Evolutionary conservation across 768 basidiomycete genomes (phyloP), one percentile per base, ranked within the genome.

Genomic region (Trametes cinnabarina): DNA sequence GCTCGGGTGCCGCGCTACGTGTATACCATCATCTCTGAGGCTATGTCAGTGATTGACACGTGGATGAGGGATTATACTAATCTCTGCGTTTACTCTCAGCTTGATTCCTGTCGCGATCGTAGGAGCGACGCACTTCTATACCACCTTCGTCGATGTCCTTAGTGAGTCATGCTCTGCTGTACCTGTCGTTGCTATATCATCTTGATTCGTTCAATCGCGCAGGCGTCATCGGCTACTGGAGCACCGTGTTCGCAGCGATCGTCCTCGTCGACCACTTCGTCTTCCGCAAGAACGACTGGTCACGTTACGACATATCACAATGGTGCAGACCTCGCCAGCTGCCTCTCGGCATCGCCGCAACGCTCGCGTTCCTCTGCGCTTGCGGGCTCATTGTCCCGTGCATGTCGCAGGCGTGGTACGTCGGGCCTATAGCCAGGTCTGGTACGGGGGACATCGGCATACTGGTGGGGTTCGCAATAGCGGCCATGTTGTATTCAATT

Each of bases 341-440:
- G 15, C 82, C 82, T 17, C 65, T 68, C 3, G 70, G 81, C 0
- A 15, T 69, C 9, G 75, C 82, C 0, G 82, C 77, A 0, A 63
- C 78, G 9, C 28, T 74, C 17, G 71, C 79, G 2, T 77, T 77
- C 44, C 19, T 72, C 12, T 76, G 74, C 37, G 74, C 72, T 2
- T 73, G 72, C 23, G 73, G 77, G 4, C 66, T 76, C 26, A 65
- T 79, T 40, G 68, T 82, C 4, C 74, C 78, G 11, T 78, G 76
- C 58, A 82, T 82, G 80, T 74, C 76, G 43, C 81, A 83, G 43
- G 79, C 60, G 39, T 83, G 79, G 79, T 83, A 76, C 58, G 71
- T 72, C 4, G 81, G 82, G 0, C 79, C 80, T 0, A 76, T 83
- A 32, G 82, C 82, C 22, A 65, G 48, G 23, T 51, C 57, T 6